Base-by-base conservation (phyloP, 1,139 yeast species). In the Protomyces pachydermus region DNA sequence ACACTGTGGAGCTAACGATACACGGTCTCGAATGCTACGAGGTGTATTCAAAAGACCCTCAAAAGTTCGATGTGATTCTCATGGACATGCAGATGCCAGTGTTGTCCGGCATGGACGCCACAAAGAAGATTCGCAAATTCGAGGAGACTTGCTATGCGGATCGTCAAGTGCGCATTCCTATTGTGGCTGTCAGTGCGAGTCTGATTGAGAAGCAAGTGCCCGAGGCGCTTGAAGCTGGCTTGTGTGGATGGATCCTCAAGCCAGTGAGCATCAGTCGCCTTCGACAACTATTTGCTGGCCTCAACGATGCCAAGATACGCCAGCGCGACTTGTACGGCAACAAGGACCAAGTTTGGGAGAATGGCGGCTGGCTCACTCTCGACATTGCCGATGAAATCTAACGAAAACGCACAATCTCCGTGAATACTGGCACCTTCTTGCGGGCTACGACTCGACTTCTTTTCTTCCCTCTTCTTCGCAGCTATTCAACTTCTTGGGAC, bases 51-150 rank as follows among this genome's bases (percentile, higher is more conserved):
- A 54, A 61, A 45, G 53, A 37, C 14, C 46, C 53, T 16, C 32
- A 14, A 14, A 37, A 23, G 14, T 55, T 34, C 58, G 93, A 88
- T 71, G 77, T 91, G 63, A 83, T 91, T 8, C 88, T 91, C 72
- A 91, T 91, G 98, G 98, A 91, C 76, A 93, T 91, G 56, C 98
- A 91, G 75, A 91, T 91, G 98, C 98, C 98, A 1, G 86, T 85
- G 71, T 81, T 91, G 69, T 98, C 91, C 73, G 98, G 98, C 37
- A 50, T 54, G 60, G 56, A 45, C 3, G 60, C 65, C 6, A 37
- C 65, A 10, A 18, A 46, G 9, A 50, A 54, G 46, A 61, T 61
- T 32, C 61, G 65, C 8, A 46, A 55, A 18, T 34, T 61, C 6
- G 65, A 61, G 38, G 35, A 48, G 32, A 51, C 55, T 23, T 45